A percentile compares a stretch with the other conserved stretches of the same genome.
Conservation (phyloP, 129 eudicot genomes). For the Pseudognaphalium luteoalbum region DNA sequence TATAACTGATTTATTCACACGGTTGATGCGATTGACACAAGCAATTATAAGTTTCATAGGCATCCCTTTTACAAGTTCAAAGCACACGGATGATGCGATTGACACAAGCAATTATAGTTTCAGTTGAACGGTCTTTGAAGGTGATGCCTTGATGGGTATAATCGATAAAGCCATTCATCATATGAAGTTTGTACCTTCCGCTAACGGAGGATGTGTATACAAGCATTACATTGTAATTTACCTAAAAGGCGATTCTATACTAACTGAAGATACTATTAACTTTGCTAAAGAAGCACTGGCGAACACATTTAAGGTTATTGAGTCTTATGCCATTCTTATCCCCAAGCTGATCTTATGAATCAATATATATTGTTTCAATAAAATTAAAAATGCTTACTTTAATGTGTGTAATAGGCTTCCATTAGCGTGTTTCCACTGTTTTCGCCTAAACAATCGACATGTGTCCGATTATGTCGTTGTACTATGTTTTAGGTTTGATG, state of each 20-base stretch:
- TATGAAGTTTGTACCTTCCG: background rate
- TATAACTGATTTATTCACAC: too few species aligned
- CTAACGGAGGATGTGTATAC: constrained; percentile 3
- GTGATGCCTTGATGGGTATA: constrained; percentile 15
- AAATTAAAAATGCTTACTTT: too few species aligned
- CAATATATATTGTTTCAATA: background rate
- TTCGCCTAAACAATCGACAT: too few species aligned
- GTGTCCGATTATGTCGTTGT: too few species aligned
- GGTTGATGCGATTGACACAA: background rate
- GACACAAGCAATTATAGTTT: constrained; percentile 10
- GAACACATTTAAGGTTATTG: background rate
- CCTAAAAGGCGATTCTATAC: background rate
- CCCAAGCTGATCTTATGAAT: background rate
- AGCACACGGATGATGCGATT: background rate
- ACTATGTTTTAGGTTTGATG: too few species aligned
- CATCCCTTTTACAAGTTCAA: too few species aligned
- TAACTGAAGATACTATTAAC: constrained; percentile 15
- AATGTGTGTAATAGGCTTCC: too few species aligned
- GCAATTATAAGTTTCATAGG: background rate
- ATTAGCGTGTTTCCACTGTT: too few species aligned
- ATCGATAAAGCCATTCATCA: background rate
- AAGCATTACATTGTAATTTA: background rate
- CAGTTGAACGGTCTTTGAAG: constrained; percentile 15
- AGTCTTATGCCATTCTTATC: constrained; percentile 10
- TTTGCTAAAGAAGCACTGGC: background rate